Conservation (phyloP, 2,329 filamentous ascomycete species). For the Onygenales sp. region DNA sequence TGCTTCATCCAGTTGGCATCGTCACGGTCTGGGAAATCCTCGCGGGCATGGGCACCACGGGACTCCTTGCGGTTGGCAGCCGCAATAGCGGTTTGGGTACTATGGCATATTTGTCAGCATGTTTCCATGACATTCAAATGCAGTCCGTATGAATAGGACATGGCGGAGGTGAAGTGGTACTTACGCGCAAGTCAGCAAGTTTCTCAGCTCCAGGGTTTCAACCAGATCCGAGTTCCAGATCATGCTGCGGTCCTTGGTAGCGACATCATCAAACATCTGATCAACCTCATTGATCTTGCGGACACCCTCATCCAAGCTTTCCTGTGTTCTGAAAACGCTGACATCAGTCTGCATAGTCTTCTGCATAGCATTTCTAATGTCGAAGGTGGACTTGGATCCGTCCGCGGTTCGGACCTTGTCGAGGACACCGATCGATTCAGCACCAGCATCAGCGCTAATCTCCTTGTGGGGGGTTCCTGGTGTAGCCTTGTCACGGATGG, state of each 20-base stretch:
- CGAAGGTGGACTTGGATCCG: conserved; percentile 77
- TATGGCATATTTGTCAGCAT: conserved; percentile 24
- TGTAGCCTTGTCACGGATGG: conserved; percentile 86
- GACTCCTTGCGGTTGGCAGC: conserved; percentile 95
- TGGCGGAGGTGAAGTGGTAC: conserved; percentile 28
- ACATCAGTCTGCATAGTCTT: conserved; percentile 98
- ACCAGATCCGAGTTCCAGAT: conserved; percentile 99
- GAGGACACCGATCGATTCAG: conserved; percentile 74
- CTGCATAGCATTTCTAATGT: conserved; percentile 87
- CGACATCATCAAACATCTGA: conserved; percentile 66
- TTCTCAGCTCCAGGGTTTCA: conserved; percentile 90
- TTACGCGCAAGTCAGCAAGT: conserved; percentile 92
- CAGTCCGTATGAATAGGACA: background rate
- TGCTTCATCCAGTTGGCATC: conserved; percentile 99
- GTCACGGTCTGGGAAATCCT: conserved; percentile 92
- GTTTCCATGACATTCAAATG: background rate
- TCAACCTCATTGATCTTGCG: conserved; percentile 80
- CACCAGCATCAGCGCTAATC: conserved; percentile 74
- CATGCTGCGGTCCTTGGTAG: conserved; percentile 98
- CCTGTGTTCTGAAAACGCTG: conserved; percentile 90
- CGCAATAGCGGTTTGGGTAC: conserved; percentile 79
- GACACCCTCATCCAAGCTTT: conserved; percentile 89
- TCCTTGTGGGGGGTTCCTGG: conserved; percentile 74
- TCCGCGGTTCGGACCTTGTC: conserved; percentile 77
- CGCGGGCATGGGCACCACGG: conserved; percentile 90